Conservation (phyloP, 495 filamentous ascomycete species). For the Pseudevernia furfuracea region DNA sequence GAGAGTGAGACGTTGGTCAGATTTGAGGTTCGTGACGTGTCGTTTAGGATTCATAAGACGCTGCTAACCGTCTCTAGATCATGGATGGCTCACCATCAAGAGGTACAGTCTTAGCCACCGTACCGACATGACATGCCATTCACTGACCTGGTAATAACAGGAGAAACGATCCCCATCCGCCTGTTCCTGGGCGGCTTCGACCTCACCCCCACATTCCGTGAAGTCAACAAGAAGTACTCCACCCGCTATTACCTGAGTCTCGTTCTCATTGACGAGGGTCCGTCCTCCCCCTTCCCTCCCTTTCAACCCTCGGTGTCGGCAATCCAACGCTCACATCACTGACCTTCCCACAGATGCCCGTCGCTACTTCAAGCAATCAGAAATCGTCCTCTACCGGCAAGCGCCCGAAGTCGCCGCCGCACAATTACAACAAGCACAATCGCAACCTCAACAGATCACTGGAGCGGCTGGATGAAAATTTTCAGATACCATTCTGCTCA, state of each 20-base stretch:
- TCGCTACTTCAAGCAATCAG: slow-evolving; percentile 98
- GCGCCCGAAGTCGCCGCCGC: slow-evolving; percentile 57
- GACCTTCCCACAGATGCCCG: slow-evolving; percentile 60
- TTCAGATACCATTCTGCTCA: neutral
- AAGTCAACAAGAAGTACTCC: slow-evolving; percentile 99
- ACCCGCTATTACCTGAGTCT: slow-evolving; percentile 96
- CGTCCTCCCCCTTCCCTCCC: slow-evolving; percentile 16
- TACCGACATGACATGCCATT: neutral
- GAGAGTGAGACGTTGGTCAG: slow-evolving; percentile 97
- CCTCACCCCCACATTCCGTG: slow-evolving; percentile 94
- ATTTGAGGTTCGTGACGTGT: slow-evolving; percentile 60
- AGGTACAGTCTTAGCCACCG: slow-evolving; percentile 42
- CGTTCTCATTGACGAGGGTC: slow-evolving; percentile 94
- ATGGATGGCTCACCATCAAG: slow-evolving; percentile 97
- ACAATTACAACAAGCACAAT: slow-evolving; percentile 28
- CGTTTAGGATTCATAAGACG: neutral
- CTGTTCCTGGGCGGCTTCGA: slow-evolving; percentile 98
- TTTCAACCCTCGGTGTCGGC: neutral
- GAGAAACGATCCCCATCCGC: slow-evolving; percentile 95
- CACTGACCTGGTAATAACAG: slow-evolving; percentile 30
- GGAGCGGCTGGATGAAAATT: slow-evolving; percentile 15
- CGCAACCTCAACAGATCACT: slow-evolving; percentile 25
- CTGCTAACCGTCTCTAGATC: slow-evolving; percentile 49
- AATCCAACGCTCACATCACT: neutral
- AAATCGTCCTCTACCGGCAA: slow-evolving; percentile 96